phyloP scores from a whole-genome alignment of 2,329 filamentous ascomycete species.

The Diplodia seriata region DNA sequence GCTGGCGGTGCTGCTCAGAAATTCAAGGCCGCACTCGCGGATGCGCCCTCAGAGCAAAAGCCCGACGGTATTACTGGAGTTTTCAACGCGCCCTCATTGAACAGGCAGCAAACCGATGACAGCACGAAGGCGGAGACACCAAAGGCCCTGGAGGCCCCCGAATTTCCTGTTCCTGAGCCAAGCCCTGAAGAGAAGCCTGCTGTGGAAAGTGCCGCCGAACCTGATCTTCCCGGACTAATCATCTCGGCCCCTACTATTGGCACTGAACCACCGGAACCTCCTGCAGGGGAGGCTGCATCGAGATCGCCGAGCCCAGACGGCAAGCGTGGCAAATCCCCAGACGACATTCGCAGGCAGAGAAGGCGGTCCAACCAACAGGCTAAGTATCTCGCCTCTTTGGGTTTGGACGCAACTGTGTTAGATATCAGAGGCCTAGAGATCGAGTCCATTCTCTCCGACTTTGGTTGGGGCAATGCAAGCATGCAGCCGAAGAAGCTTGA shows the following conservation, averaged over 20 bases:
- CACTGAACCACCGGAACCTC: conserved; percentile 15
- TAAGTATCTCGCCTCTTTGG: conserved; percentile 78
- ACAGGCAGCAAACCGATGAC: conserved; percentile 30
- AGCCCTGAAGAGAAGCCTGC: conserved; percentile 33
- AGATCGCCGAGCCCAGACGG: conserved; percentile 50
- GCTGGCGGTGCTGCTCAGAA: conserved; percentile 86
- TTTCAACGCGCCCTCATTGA: conserved; percentile 73
- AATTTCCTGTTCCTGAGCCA: conserved; percentile 6
- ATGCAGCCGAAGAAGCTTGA: conserved; percentile 79
- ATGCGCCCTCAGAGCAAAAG: conserved; percentile 57
- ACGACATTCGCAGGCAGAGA: conserved; percentile 65
- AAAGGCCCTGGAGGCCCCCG: conserved; percentile 15
- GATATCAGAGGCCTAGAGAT: conserved; percentile 81
- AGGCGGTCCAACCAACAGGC: conserved; percentile 75
- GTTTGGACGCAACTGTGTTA: conserved; percentile 77
- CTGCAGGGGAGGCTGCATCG: conserved; percentile 35
- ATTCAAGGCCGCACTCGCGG: conserved; percentile 65
- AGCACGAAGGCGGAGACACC: conserved; percentile 36
- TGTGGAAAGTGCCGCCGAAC: conserved; percentile 5
- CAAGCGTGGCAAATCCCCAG: conserved; percentile 40
- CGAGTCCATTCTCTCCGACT: conserved; percentile 80
- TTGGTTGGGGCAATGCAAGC: conserved; percentile 84
- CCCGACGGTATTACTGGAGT: conserved; percentile 91
- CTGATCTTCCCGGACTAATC: conserved; percentile 33
- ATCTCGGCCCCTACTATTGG: conserved; percentile 26